A percentile compares a stretch with the other conserved stretches of the same genome.
These are phyloP conservation scores for Mycena alexandri DNA, from an alignment of 768 basidiomycete genomes.

Conservation along the genomic window DNA sequence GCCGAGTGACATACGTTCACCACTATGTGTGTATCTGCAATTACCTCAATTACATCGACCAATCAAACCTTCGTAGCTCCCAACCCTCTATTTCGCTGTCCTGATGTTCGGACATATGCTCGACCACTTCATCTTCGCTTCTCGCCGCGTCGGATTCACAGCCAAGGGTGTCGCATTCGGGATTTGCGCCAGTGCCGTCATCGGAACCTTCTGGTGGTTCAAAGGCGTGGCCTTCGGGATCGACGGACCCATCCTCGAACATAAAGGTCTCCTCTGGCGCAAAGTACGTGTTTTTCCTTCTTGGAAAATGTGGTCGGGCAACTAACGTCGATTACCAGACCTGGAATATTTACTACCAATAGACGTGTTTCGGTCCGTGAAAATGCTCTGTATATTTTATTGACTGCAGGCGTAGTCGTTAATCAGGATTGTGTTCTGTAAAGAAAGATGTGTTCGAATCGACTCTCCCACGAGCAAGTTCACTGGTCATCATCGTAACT, in stretches of 20 bases:
- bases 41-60: not conserved
- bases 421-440: not conserved
- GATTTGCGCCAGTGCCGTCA: conserved; percentile 67
- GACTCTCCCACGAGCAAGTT: too few species aligned
- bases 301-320: too few species aligned
- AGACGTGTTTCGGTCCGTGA: not conserved
- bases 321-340: conserved; percentile 3
- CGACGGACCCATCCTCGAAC: conserved; percentile 83
- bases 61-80: conserved; percentile 67
- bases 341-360: conserved; percentile 31
- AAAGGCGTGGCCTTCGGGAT: conserved; percentile 90
- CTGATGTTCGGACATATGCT: conserved; percentile 91
- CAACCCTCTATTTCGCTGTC: conserved; percentile 95
- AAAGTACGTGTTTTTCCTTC: conserved; percentile 51
- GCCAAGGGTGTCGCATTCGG: conserved; percentile 83
- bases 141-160: conserved; percentile 67
- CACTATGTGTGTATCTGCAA: conserved; percentile 62
- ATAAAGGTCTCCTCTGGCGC: conserved; percentile 86
- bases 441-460: too few species aligned
- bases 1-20: conserved; percentile 95
- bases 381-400: conserved; percentile 27
- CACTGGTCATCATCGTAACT: too few species aligned
- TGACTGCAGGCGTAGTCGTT: conserved; percentile 4
- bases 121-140: conserved; percentile 93
- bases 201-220: conserved; percentile 95